Evolutionary conservation across 257 asterid species (phyloP), one percentile per base, ranked within the genome.

Genomic region (Plantago major): DNA sequence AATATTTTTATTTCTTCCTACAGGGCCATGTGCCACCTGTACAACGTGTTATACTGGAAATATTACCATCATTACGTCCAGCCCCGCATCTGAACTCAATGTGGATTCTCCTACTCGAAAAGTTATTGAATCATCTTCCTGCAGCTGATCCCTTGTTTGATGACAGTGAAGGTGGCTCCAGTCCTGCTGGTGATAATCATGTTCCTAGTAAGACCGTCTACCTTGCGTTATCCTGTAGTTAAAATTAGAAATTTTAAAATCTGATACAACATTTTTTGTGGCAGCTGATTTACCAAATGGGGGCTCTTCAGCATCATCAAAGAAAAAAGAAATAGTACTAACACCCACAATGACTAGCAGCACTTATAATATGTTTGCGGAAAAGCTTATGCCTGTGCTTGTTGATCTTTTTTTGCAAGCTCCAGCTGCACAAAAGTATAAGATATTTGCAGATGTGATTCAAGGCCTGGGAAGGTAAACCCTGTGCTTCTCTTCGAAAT

Each of bases 391-490:
- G 40, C 89, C 91, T 13, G 81, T 87, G 60, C 50, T 92, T 26
- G 94, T 89, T 69, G 95, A 84, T 73, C 82, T 89, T 47, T 81
- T 85, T 63, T 60, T 89, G 70, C 89, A 76, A 72, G 90, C 91
- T 74, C 99, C 99, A 59, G 69, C 86, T 53, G n/a, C 55, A 30
- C 90, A 81, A 67, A 86, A 86, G 79, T 80, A 84, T 64, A 73
- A 73, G 38, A 69, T 80, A 43, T 77, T 74, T 15, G 83, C 95
- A 63, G 86, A 83, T 67, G 70, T 87, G 66, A 81, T 92, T 71
- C 93, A 79, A 81, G 77, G 85, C 63, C 79, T 92, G 70, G 99
- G 99, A 82, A 92, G 99, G 99, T 92, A 78, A 83, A 88, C 40
- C 40, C 8, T 33, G 40, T 33, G 40, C 40, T 33, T 33, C 40